These are phyloP conservation scores for Aspergillus calidoustus DNA, from an alignment of 2,329 filamentous ascomycete species.

Conservation along the genomic window DNA sequence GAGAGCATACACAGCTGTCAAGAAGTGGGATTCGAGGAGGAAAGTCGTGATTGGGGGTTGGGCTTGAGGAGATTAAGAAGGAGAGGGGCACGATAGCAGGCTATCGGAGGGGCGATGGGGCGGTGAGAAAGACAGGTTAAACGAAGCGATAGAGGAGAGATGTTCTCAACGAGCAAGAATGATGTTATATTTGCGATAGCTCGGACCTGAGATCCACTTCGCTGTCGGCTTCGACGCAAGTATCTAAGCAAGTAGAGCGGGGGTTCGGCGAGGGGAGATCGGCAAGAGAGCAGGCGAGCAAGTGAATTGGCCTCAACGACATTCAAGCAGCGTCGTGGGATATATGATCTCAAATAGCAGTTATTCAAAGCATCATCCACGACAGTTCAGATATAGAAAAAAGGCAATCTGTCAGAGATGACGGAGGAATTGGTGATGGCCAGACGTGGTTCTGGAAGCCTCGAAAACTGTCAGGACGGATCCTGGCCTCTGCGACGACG, in stretches of 20 bases:
- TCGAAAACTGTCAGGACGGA: background rate
- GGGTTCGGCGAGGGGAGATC: slow-evolving; percentile 5
- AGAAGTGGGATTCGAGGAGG: background rate
- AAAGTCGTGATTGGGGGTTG: background rate
- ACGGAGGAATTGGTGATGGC: background rate
- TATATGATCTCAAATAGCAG: background rate
- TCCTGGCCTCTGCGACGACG: background rate
- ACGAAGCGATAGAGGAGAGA: slow-evolving; percentile 5
- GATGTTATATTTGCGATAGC: slow-evolving; percentile 12
- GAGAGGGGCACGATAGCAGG: slow-evolving; percentile 10
- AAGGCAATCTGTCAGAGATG: background rate
- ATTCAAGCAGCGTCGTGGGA: background rate
- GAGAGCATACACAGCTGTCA: background rate
- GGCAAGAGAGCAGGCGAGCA: background rate
- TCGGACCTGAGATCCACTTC: slow-evolving; percentile 3
- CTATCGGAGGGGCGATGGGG: slow-evolving; percentile 10
- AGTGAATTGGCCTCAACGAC: background rate
- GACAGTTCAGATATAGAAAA: background rate
- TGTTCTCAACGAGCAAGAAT: slow-evolving; percentile 1
- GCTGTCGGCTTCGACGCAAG: background rate
- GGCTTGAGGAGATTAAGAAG: background rate
- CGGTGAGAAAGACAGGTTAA: slow-evolving; percentile 12
- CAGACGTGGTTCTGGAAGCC: background rate
- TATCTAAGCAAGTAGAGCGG: background rate
- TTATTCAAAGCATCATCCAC: background rate